Conservation (phyloP, 23 red algal species). For the Gracilaria vermiculophylla region DNA sequence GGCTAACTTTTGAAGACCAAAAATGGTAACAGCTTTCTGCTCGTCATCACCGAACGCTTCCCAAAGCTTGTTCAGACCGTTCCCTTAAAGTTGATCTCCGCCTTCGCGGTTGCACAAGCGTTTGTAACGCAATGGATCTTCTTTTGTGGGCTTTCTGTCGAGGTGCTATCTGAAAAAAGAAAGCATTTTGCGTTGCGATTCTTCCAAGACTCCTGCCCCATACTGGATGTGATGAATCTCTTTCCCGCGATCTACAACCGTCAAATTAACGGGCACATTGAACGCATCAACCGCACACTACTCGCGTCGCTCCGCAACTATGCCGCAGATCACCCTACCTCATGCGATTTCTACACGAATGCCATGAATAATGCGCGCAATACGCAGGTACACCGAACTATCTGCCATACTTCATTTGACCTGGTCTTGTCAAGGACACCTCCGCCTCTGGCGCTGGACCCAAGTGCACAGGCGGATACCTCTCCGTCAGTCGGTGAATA, state of each 20-base stretch:
- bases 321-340: not conserved
- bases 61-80: too few relatives aligned
- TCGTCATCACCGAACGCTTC: too few relatives aligned
- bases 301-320: not conserved
- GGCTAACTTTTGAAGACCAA: not conserved
- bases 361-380: slow-evolving; percentile 2
- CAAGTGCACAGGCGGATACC: not conserved
- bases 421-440: not conserved
- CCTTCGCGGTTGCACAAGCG: too few relatives aligned
- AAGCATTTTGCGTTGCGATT: too few relatives aligned
- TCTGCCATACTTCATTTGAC: not conserved
- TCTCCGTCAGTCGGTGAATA: not conserved
- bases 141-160: too few relatives aligned
- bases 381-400: slow-evolving; percentile 21
- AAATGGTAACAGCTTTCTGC: too few relatives aligned
- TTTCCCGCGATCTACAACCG: not conserved
- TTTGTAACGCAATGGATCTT: too few relatives aligned
- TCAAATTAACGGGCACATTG: slow-evolving; percentile 22
- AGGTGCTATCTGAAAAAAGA: too few relatives aligned
- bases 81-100: too few relatives aligned
- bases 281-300: too few relatives aligned
- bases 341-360: not conserved
- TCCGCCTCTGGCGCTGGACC: not conserved
- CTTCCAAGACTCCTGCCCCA: too few relatives aligned
- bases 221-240: not conserved